phyloP scores from a whole-genome alignment of 2,329 filamentous ascomycete genomes.

The Ilyonectria robusta region DNA sequence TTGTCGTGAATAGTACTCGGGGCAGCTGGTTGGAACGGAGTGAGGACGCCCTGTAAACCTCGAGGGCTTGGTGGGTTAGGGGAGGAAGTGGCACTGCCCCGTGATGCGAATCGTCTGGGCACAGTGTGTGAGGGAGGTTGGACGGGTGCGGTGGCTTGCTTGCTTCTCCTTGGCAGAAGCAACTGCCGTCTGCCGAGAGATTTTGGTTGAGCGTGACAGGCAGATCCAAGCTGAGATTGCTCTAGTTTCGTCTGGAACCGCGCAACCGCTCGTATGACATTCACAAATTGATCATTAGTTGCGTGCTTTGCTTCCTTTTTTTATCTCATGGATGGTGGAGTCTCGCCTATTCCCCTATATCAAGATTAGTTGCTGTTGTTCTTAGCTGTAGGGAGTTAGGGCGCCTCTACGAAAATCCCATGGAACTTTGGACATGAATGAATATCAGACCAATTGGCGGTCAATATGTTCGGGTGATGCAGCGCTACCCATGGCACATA shows the following conservation, averaged over 20 bases:
- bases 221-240: neutral
- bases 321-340: neutral
- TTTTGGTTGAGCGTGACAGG: neutral
- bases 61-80: neutral
- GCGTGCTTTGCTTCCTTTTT: neutral
- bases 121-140: constrained; percentile 1
- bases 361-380: neutral
- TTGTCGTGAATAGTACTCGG: neutral
- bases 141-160: neutral
- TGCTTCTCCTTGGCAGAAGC: constrained; percentile 1
- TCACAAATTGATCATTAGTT: neutral
- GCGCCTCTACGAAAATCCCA: neutral
- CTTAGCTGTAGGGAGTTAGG: too few relatives aligned
- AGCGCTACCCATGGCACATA: neutral
- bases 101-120: constrained; percentile 2
- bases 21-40: neutral
- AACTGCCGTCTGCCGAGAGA: neutral
- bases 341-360: neutral
- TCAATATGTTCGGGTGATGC: neutral
- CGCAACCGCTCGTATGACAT: neutral
- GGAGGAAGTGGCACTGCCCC: constrained; percentile 2
- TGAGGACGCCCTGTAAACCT: neutral
- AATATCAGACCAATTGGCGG: neutral
- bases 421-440: neutral
- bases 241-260: neutral